These are phyloP conservation scores for Xylaria palmicola DNA, from an alignment of 495 filamentous ascomycete species.

Conservation along the genomic window DNA sequence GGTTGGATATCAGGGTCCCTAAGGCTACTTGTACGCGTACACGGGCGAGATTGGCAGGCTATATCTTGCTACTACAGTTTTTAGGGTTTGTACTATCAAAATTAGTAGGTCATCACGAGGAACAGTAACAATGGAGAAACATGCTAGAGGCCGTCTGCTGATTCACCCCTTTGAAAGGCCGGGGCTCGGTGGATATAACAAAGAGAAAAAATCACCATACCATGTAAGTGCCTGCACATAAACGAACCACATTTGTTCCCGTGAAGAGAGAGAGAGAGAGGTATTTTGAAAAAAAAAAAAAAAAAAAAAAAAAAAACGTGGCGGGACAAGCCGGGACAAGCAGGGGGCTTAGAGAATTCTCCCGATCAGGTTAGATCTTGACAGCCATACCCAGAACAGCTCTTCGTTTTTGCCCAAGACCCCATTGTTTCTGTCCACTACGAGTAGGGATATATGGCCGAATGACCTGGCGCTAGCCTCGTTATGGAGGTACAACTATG, in stretches of 20 bases:
- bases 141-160: no score
- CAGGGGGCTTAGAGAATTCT: constrained; percentile 4
- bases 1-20: background rate
- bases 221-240: no score
- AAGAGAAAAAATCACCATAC: background rate
- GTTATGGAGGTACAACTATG: background rate
- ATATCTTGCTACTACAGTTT: background rate
- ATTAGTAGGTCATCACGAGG: no score
- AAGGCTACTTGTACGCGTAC: background rate
- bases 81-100: background rate
- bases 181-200: background rate
- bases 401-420: background rate
- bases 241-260: no score
- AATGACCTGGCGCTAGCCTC: constrained; percentile 7
- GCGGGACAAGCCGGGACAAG: constrained; percentile 11
- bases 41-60: background rate
- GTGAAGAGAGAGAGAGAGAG: no score
- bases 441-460: background rate
- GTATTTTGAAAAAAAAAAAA: background rate
- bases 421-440: background rate
- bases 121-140: no score
- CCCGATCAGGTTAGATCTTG: constrained; percentile 4
- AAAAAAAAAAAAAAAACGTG: constrained; percentile 2
- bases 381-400: background rate
- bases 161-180: no score